A percentile compares a stretch with the other conserved stretches of the same genome.
Conservation (phyloP, 192 early-diverging fungal genomes). For the Phycomyces nitens region DNA sequence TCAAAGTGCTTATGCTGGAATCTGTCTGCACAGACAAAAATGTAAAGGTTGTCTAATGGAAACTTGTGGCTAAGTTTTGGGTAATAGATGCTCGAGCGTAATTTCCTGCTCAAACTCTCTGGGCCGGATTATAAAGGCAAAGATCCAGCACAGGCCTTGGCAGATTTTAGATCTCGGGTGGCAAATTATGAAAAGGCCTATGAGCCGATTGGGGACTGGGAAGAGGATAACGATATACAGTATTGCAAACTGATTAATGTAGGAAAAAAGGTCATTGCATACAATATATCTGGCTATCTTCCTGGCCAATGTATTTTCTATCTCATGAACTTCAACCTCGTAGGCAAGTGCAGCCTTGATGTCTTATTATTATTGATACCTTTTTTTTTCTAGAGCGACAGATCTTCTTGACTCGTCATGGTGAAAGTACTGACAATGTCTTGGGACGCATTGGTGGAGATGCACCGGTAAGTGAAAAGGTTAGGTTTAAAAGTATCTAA, state of each 20-base stretch:
- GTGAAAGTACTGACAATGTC: conserved; percentile 86
- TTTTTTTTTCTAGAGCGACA: conserved; percentile 49
- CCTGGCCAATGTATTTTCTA: conserved; percentile 95
- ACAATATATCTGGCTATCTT: conserved; percentile 93
- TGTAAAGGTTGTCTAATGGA: too few relatives aligned
- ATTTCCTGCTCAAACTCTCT: conserved; percentile 85
- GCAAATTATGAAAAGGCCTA: conserved; percentile 94
- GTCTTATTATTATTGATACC: too few relatives aligned
- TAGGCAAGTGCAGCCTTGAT: conserved; percentile 39
- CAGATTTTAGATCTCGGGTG: conserved; percentile 83
- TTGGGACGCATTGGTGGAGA: conserved; percentile 73
- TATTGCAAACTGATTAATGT: conserved; percentile 97
- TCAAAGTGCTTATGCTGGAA: conserved; percentile 75
- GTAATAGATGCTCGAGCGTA: conserved; percentile 72
- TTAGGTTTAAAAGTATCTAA: neutral
- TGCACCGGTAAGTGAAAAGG: conserved; percentile 18
- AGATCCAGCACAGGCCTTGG: conserved; percentile 70
- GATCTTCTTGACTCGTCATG: conserved; percentile 92
- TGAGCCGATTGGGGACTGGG: conserved; percentile 75
- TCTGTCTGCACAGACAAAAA: conserved; percentile 80
- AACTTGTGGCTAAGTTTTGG: too few relatives aligned
- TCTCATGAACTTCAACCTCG: conserved; percentile 95
- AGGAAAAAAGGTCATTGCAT: conserved; percentile 92
- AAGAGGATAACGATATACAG: conserved; percentile 76
- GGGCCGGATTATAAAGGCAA: conserved; percentile 92